Percentiles rank a stretch among this genome's conserved stretches.
phyloP scores from a whole-genome alignment of 371 early-diverging fungal species.

The Mortierella sp. region DNA sequence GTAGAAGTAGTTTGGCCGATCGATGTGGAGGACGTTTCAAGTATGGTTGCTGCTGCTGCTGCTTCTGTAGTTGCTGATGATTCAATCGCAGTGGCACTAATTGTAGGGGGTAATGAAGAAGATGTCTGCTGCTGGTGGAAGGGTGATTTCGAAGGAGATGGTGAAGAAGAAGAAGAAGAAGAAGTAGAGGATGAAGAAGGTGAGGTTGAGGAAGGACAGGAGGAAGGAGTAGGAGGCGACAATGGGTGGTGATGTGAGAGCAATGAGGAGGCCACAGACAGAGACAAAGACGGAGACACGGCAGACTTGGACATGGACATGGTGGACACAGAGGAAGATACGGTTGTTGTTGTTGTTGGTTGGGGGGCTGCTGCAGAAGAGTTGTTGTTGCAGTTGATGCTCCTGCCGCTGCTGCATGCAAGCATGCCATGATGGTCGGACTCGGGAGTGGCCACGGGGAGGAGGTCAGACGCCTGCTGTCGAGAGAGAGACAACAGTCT shows the following conservation, averaged over 20 bases:
- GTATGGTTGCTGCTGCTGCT: constrained; percentile 1
- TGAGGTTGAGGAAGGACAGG: neutral
- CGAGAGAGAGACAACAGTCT: constrained; percentile 11
- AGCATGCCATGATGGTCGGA: neutral
- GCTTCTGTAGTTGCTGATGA: neutral
- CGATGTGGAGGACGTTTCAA: neutral
- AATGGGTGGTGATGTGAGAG: neutral
- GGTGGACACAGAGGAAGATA: neutral
- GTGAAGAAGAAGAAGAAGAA: neutral
- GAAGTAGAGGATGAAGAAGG: neutral
- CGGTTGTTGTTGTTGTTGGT: constrained; percentile 8
- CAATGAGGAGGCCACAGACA: neutral
- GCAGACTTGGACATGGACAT: too few relatives aligned
- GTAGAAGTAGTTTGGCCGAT: neutral
- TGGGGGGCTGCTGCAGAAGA: neutral
- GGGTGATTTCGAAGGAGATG: neutral
- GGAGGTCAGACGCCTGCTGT: constrained; percentile 2
- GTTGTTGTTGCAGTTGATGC: neutral
- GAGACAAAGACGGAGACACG: neutral
- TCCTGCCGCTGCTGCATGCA: neutral
- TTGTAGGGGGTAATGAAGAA: constrained; percentile 9
- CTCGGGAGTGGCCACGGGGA: neutral
- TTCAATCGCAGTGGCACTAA: neutral
- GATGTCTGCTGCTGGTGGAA: neutral
- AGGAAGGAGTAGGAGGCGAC: constrained; percentile 3